phyloP scores from a whole-genome alignment of 2,329 filamentous ascomycete genomes.

The Colletotrichum tropicicola region DNA sequence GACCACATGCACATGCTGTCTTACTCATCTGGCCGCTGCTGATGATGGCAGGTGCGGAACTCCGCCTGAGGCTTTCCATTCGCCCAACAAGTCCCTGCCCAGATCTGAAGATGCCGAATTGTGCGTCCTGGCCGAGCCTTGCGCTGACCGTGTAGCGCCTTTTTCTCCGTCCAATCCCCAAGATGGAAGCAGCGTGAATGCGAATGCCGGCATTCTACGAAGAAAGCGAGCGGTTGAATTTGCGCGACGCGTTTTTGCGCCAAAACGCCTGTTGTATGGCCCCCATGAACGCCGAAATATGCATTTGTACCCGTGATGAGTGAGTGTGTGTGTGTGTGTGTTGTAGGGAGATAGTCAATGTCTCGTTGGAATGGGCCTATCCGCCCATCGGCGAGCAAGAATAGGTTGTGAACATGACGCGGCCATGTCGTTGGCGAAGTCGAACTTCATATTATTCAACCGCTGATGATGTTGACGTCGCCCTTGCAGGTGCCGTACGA shows the following conservation, averaged over 20 bases:
- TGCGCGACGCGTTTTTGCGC: no score
- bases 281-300: no score
- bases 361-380: no score
- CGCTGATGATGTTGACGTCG: conserved; percentile 58
- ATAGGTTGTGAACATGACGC: neutral
- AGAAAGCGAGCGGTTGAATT: neutral
- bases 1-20: neutral
- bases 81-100: neutral
- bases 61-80: neutral
- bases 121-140: neutral
- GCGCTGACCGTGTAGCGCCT: neutral
- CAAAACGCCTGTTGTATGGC: no score
- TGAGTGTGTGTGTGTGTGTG: no score
- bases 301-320: no score
- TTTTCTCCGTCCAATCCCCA: neutral
- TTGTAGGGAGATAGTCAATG: no score
- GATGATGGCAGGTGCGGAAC: neutral
- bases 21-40: neutral
- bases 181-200: neutral
- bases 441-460: conserved; percentile 33
- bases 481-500: conserved; percentile 62
- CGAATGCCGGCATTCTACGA: neutral
- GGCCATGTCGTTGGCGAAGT: neutral
- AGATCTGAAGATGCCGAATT: neutral
- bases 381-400: no score